Evolutionary conservation across 2,329 filamentous ascomycete species (phyloP), one percentile per base, ranked within the genome.

Genomic region (Apiospora koreana): DNA sequence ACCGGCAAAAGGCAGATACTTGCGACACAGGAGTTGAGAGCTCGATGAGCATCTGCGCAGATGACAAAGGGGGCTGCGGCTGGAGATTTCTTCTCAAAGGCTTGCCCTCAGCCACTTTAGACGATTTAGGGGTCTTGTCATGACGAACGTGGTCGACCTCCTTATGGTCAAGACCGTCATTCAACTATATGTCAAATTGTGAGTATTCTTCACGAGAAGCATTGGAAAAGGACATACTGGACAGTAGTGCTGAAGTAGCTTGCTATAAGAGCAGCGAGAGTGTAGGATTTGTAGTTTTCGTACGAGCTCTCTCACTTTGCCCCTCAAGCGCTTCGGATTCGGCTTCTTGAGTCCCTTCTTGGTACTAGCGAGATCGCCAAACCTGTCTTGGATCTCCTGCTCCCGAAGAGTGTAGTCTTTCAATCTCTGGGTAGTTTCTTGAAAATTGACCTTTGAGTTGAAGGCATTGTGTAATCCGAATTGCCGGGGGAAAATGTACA

Each of bases 401-500:
- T 98, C 95, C 23, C 95, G 91, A 14, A 94, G 79, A 0, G 92
- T 95, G 78, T 97, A 97, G 79, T 97, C 94, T 76, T 94, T 93
- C 76, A 95, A 91, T 35, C 87, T 88, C 75, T 95, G 92, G 0
- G 89, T 84, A 0, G 92, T 95, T 76, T 93, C 88, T 66, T 82
- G 86, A 28, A 78, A 79, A 78, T 96, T 87, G 21, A 92, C 86
- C 3, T 84, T 82, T 6, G 91, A 93, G 0, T 91, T 94, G 78
- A 98, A 98, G n/a, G 92, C 94, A 80, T 98, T 99, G 77, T 97
- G 94, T 3, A 99, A 83, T 18, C 89, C 89, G 77, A 97, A 98
- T 77, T 98, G 95, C 14, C 92, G 87, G 42, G 96, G 96, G 75
- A 99, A 99, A 1, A 99, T 91, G 80, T 98, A 95, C 85, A 95